phyloP scores from a whole-genome alignment of 805 yeast genomes.

The Cyberlindnera suaveolens region DNA sequence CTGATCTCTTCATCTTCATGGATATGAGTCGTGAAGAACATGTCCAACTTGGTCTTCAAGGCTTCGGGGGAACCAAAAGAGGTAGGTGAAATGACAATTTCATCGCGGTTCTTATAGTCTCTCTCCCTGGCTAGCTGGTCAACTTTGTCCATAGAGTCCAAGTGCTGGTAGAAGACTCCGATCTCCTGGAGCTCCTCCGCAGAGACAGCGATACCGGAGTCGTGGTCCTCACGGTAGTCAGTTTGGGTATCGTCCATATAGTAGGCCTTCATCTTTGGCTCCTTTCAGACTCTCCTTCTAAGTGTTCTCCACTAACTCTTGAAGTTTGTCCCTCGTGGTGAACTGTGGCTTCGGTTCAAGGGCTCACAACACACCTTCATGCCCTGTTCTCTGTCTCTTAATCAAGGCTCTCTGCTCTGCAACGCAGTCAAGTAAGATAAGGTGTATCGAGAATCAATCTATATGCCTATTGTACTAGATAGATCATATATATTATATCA shows the following conservation, averaged over 20 bases:
- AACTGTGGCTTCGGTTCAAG: too few relatives aligned
- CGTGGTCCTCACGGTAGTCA: constrained; percentile 65
- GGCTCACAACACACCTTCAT: too few relatives aligned
- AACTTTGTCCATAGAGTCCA: constrained; percentile 46
- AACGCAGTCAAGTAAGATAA: too few relatives aligned
- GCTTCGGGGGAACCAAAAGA: constrained; percentile 61
- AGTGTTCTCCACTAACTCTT: too few relatives aligned
- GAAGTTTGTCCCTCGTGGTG: too few relatives aligned
- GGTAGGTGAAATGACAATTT: constrained; percentile 50
- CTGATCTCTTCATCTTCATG: constrained; percentile 98
- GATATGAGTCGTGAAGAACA: constrained; percentile 77
- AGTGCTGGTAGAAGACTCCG: constrained; percentile 63
- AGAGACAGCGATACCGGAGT: constrained; percentile 57
- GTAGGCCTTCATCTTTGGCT: constrained; percentile 35
- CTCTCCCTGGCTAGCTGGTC: constrained; percentile 63
- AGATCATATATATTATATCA: too few relatives aligned
- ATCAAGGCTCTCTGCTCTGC: too few relatives aligned
- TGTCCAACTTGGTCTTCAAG: constrained; percentile 57
- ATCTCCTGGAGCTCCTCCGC: constrained; percentile 43
- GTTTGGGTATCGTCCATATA: constrained; percentile 56
- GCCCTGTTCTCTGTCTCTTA: too few relatives aligned
- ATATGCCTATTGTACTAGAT: too few relatives aligned
- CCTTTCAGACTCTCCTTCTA: too few relatives aligned
- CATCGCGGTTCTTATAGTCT: constrained; percentile 75
- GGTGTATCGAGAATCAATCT: too few relatives aligned